Base-by-base conservation (phyloP, 2,329 filamentous ascomycete genomes). In the Fonsecaea nubica region DNA sequence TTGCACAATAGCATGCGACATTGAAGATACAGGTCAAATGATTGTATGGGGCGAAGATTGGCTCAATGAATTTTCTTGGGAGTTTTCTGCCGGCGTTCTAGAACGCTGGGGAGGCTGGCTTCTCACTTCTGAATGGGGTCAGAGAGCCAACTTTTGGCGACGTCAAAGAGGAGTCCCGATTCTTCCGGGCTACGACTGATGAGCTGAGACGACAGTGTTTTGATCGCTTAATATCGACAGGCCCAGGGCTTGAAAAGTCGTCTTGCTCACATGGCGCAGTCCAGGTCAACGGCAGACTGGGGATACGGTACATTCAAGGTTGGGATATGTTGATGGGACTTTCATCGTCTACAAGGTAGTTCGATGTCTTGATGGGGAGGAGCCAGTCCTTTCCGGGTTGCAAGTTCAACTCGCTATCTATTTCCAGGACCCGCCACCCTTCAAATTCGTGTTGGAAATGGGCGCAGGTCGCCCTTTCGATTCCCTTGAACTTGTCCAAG, bases 1-100 rank as follows among this genome's bases (percentile, higher is more conserved):
- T 12, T 78, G 79, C 33, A 77, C 76, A 13, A 74, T 75, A 53
- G 75, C 74, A 10, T 75, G 74, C 30, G 76, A 78, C 10, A 72
- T 74, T 13, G 76, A 80, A 62, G 78, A 79, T 56, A 70, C 73
- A 6, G 77, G 76, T 7, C 79, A 80, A 61, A 64, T 81, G 60
- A 80, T 74, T n/a, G 77, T 81, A 54, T 81, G 80, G 80, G 79
- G 80, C 32, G 77, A 80, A 30, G 77, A 81, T 67, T 75, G 78
- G 48, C 70, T 79, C 5, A 79, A 80, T 63, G 79, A 80, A 59
- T 74, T 79, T 64, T 77, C 77, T 4, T 81, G 79, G 79, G 79
- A 81, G 64, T 78, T 81, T 56, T 81, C 79, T n/a, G 74, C 76
- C 30, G 67, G 71, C 9, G 73, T 80, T 1, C 71, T 81, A 33